Conservation (phyloP, 768 basidiomycete genomes). For the Tricholoma sp. region DNA sequence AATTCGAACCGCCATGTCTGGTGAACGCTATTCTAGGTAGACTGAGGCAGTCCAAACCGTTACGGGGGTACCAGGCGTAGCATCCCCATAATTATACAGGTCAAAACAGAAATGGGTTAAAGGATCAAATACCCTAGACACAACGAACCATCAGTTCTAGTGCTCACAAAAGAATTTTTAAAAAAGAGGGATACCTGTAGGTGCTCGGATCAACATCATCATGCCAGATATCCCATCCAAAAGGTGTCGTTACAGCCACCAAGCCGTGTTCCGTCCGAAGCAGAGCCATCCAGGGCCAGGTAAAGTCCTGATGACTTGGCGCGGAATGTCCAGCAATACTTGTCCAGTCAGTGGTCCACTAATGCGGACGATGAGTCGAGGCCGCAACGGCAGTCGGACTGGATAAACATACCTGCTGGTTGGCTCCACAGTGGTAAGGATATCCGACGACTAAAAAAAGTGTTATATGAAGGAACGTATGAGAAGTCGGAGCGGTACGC, state of each 20-base stretch:
- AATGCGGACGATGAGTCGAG: neutral
- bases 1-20: conserved; percentile 47
- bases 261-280: conserved; percentile 35
- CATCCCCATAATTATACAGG: conserved; percentile 40
- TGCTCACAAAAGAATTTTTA: neutral
- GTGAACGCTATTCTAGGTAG: conserved; percentile 39
- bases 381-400: neutral
- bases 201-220: conserved; percentile 33
- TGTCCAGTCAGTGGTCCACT: conserved; percentile 47
- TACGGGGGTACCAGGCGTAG: conserved; percentile 38
- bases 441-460: conserved; percentile 43
- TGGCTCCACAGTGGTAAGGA: conserved; percentile 33
- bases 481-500: conserved; percentile 10
- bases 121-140: conserved; percentile 39
- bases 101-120: conserved; percentile 41
- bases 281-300: conserved; percentile 33
- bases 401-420: conserved; percentile 38
- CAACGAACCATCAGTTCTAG: neutral
- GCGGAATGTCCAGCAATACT: conserved; percentile 37
- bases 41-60: conserved; percentile 35
- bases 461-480: no score
- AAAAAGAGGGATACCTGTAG: conserved; percentile 31
- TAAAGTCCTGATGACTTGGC: conserved; percentile 35
- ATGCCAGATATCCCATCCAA: conserved; percentile 47
- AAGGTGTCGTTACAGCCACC: conserved; percentile 29